phyloP scores from a whole-genome alignment of 305 asterid species.

The Fraxinus baroniana region DNA sequence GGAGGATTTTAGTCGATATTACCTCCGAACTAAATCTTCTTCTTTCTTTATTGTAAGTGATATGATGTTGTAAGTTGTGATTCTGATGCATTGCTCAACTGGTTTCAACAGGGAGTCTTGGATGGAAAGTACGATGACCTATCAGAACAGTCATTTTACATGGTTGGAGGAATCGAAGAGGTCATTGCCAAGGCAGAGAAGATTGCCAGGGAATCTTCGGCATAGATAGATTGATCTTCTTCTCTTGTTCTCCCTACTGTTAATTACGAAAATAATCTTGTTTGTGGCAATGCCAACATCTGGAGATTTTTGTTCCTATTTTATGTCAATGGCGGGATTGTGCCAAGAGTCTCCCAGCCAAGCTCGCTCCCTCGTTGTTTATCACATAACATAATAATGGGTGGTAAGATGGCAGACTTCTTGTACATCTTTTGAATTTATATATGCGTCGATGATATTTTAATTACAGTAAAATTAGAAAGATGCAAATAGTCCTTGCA shows the following conservation, averaged over 20 bases:
- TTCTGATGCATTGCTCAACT: slow-evolving; percentile 20
- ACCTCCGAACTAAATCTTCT: not conserved
- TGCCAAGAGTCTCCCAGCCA: slow-evolving; percentile 35
- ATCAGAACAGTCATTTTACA: slow-evolving; percentile 88
- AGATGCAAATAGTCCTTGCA: not conserved
- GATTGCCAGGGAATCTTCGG: slow-evolving; percentile 87
- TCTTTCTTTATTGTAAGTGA: not conserved
- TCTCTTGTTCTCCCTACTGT: slow-evolving; percentile 26
- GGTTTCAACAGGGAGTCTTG: slow-evolving; percentile 69
- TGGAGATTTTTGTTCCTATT: slow-evolving; percentile 27
- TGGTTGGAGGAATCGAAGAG: slow-evolving; percentile 98
- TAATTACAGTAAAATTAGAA: not conserved
- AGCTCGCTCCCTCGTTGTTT: slow-evolving; percentile 31
- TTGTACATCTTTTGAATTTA: slow-evolving; percentile 53
- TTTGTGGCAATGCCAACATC: slow-evolving; percentile 44
- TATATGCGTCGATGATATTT: not conserved
- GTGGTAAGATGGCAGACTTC: slow-evolving; percentile 37
- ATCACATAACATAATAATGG: slow-evolving; percentile 44
- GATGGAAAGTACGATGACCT: slow-evolving; percentile 92
- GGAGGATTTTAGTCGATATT: not conserved
- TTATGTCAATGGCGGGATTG: slow-evolving; percentile 35
- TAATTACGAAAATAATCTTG: slow-evolving; percentile 59
- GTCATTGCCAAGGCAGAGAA: slow-evolving; percentile 96
- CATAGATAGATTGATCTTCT: slow-evolving; percentile 37
- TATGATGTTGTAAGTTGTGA: not conserved